Percentiles rank a stretch among this genome's conserved stretches.
phyloP scores from a whole-genome alignment of 2,329 filamentous ascomycete genomes.

The Domatiomyces globalis region DNA sequence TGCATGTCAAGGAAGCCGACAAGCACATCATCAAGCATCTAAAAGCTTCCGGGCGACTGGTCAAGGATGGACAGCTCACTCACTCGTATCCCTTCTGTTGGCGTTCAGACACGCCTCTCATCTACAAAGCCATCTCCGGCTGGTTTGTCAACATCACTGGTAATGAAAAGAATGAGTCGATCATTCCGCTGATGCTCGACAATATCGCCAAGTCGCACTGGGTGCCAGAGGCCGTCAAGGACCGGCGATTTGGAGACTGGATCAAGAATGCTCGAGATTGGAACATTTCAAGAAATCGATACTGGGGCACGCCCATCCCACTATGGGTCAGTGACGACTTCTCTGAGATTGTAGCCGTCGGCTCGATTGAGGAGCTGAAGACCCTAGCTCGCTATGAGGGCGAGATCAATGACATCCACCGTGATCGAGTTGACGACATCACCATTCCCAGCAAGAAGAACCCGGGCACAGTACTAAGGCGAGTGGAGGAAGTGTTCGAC shows the following conservation, averaged over 20 bases:
- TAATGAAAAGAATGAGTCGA: constrained; percentile 23
- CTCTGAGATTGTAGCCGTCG: constrained; percentile 66
- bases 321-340: constrained; percentile 75
- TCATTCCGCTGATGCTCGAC: constrained; percentile 66
- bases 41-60: constrained; percentile 56
- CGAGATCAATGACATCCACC: constrained; percentile 65
- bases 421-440: constrained; percentile 76
- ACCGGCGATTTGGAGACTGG: constrained; percentile 75
- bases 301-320: constrained; percentile 80
- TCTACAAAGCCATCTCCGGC: constrained; percentile 75
- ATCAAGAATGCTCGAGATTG: constrained; percentile 73
- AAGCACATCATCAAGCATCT: constrained; percentile 77
- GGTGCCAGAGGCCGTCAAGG: constrained; percentile 74
- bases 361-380: constrained; percentile 65
- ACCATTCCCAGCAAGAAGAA: constrained; percentile 74
- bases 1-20: constrained; percentile 77
- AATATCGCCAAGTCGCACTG: constrained; percentile 74
- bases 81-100: constrained; percentile 84
- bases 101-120: constrained; percentile 73
- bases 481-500: constrained; percentile 75
- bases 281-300: constrained; percentile 79
- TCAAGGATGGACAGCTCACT: constrained; percentile 64
- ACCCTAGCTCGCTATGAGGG: constrained; percentile 64
- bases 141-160: constrained; percentile 81
- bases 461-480: constrained; percentile 47